Evolutionary conservation across 768 basidiomycete genomes (phyloP).

Genomic region (Pisolithus marmoratus): DNA sequence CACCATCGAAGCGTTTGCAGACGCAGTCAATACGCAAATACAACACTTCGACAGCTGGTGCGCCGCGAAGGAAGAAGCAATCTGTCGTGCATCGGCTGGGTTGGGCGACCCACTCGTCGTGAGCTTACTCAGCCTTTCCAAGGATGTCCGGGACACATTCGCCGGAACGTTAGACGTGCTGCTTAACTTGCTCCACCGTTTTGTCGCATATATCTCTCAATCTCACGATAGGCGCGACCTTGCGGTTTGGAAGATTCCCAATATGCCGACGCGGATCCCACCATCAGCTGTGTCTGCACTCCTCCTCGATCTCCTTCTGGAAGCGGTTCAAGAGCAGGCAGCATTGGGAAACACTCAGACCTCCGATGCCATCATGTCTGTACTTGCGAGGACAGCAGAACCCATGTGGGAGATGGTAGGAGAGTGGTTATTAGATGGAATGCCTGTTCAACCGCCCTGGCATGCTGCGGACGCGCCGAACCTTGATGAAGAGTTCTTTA

Average conservation of each 20-base stretch:
- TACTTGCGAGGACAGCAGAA: constrained; percentile 59
- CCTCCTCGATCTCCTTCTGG: constrained; percentile 59
- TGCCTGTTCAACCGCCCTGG: constrained; percentile 43
- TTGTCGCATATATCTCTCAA: constrained; percentile 26
- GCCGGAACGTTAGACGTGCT: constrained; percentile 54
- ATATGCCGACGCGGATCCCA: constrained; percentile 33
- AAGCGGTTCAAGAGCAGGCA: constrained; percentile 50
- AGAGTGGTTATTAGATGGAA: constrained; percentile 68
- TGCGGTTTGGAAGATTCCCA: constrained; percentile 37
- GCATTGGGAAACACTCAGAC: constrained; percentile 53
- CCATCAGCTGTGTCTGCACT: constrained; percentile 51
- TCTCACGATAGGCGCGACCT: constrained; percentile 21
- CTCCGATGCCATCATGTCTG: constrained; percentile 50
- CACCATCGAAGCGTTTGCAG: constrained; percentile 79
- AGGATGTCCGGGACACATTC: constrained; percentile 51
- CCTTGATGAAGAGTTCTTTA: constrained; percentile 75
- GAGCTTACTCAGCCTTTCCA: constrained; percentile 64
- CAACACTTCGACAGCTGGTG: constrained; percentile 64
- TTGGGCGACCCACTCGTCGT: constrained; percentile 37
- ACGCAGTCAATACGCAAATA: constrained; percentile 61
- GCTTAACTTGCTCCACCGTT: constrained; percentile 39
- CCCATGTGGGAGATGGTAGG: constrained; percentile 72
- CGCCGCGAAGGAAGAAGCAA: constrained; percentile 57
- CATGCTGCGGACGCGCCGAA: constrained; percentile 12
- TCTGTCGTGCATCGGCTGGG: constrained; percentile 55